Conservation (phyloP, 2,329 filamentous ascomycete species). For the Chaetomium strumarium region DNA sequence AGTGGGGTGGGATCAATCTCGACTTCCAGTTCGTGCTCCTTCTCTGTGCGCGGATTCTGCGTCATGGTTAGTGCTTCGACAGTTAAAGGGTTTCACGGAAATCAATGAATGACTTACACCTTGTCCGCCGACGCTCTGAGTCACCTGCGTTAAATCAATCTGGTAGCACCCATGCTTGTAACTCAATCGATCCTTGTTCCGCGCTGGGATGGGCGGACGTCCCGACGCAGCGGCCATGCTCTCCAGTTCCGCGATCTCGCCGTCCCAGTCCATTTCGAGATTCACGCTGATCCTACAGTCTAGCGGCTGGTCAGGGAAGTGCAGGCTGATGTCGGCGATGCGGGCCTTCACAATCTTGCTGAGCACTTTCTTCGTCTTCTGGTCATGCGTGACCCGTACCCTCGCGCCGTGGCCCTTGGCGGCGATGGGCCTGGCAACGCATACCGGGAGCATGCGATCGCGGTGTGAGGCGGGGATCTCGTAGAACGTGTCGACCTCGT, state of each 20-base stretch:
- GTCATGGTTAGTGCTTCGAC: background rate
- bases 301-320: constrained; percentile 68
- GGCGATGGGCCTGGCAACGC: constrained; percentile 56
- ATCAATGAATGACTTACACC: constrained; percentile 13
- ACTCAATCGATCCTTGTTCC: constrained; percentile 84
- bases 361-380: constrained; percentile 62
- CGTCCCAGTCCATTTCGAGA: constrained; percentile 83
- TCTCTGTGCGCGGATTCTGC: constrained; percentile 42
- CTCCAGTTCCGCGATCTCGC: constrained; percentile 54
- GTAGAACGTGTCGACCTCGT: constrained; percentile 79
- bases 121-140: constrained; percentile 34
- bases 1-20: constrained; percentile 62
- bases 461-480: constrained; percentile 59
- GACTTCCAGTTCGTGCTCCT: constrained; percentile 77
- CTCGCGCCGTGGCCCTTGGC: constrained; percentile 48
- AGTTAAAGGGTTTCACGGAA: background rate
- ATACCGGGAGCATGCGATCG: constrained; percentile 53
- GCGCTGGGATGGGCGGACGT: constrained; percentile 47
- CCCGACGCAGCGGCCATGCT: constrained; percentile 32
- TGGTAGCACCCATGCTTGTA: constrained; percentile 86
- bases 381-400: constrained; percentile 71
- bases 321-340: constrained; percentile 82
- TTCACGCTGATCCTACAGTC: constrained; percentile 95
- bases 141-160: constrained; percentile 90
- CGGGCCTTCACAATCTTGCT: constrained; percentile 87